Base-by-base conservation (phyloP, 2,329 filamentous ascomycete species). In the Fusarium sp. region DNA sequence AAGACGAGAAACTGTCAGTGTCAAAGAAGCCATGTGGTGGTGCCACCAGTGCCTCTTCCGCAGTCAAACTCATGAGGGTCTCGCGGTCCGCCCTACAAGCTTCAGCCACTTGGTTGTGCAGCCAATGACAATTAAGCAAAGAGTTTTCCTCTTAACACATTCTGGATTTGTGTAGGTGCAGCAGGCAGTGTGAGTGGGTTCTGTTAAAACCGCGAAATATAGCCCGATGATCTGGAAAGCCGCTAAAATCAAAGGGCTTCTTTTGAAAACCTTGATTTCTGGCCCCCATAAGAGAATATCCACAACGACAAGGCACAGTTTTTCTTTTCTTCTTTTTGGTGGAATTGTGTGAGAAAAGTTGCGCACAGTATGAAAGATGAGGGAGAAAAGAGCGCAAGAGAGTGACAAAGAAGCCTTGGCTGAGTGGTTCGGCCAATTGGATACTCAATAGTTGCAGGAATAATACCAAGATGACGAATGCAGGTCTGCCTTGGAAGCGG, bases 41-140 rank as follows among this genome's bases (percentile, higher is more conserved):
- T 40, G 68, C 41, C 45, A 51, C 58, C 48, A 52, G 63, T 71
- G 68, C 63, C 69, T 70, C 63, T 68, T 54, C 69, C 69, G 69
- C 23, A 52, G 53, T 51, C 45, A 49, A 36, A 53, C 42, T 59
- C 60, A 51, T 17, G 51, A 46, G 45, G 60, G 51, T 49, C 39
- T 58, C 35, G 23, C 23, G 51, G 52, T 37, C 60, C 52, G 59
- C 17, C 23, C 45, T 63, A 21, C 23, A 42, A 58, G 58, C 56
- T 63, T 63, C 64, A 64, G 60, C 66, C 63, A 49, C 45, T 21
- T 11, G 43, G 23, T 20, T n/a, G 4, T 20, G 4, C 17, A 20
- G 11, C 69, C 68, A 71, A 71, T 69, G 23, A 39, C 46, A 45
- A 31, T 31, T 40, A 9, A 14, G 33, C 52, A 43, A 35, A 56